Evolutionary conservation across 2,329 filamentous ascomycete species (phyloP).

Genomic region (Fusarium albidum): DNA sequence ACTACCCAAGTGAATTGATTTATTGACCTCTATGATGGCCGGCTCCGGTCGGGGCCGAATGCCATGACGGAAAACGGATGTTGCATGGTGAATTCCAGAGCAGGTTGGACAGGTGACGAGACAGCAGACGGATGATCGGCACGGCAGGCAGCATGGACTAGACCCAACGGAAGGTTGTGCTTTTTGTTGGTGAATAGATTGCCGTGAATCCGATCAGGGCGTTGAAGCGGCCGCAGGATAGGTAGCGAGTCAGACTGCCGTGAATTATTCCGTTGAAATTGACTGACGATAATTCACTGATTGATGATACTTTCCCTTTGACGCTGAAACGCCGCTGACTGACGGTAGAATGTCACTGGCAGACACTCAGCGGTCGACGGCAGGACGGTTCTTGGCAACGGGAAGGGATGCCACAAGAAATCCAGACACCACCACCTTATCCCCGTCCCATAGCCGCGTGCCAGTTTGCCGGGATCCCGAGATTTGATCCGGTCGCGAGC

Average conservation of each 20-base stretch:
- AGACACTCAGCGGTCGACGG: constrained; percentile 19
- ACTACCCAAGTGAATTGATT: no score
- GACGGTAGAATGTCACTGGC: no score
- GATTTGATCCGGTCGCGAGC: background rate
- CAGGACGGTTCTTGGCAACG: background rate
- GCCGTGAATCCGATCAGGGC: constrained; percentile 3
- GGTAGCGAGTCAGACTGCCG: no score
- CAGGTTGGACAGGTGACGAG: no score
- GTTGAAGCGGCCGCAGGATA: constrained; percentile 1
- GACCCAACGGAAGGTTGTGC: background rate
- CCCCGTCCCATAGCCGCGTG: constrained; percentile 35
- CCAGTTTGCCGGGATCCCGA: constrained; percentile 33
- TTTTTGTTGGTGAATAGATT: background rate
- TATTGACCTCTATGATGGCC: background rate
- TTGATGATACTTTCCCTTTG: no score
- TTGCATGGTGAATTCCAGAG: no score
- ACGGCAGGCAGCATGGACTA: constrained; percentile 6
- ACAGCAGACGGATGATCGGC: constrained; percentile 36
- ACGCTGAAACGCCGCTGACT: no score
- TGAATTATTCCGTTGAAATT: no score
- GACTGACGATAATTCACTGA: no score
- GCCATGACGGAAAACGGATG: constrained; percentile 25
- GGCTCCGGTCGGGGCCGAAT: constrained; percentile 34
- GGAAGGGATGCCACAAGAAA: background rate
- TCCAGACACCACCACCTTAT: constrained; percentile 7